These are phyloP conservation scores for Apiospora marii DNA, from an alignment of 2,329 filamentous ascomycete species.

Conservation along the genomic window DNA sequence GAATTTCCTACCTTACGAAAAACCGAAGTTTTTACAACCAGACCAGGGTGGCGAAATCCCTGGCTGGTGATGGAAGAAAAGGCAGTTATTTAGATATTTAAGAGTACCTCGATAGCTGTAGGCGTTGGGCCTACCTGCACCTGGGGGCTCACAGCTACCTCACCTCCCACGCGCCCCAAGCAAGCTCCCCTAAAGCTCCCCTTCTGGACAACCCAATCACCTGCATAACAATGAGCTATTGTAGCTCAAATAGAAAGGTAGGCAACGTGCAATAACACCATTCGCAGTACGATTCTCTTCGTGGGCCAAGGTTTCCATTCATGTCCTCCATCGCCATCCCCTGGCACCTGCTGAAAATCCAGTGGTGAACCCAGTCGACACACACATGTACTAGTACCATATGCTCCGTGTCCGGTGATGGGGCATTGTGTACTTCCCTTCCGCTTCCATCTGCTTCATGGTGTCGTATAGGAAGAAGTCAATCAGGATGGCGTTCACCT, in stretches of 20 bases:
- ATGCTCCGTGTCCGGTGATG: constrained; percentile 93
- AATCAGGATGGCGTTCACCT: constrained; percentile 88
- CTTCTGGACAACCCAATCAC: not conserved
- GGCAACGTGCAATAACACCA: not conserved
- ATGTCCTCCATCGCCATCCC: not conserved
- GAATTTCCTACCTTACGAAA: constrained; percentile 17
- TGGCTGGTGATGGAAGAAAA: not conserved
- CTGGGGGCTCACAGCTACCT: not conserved
- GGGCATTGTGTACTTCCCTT: constrained; percentile 69
- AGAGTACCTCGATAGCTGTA: not conserved
- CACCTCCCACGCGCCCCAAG: not conserved
- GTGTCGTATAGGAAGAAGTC: constrained; percentile 98
- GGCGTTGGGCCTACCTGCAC: not conserved
- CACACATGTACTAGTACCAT: constrained; percentile 73
- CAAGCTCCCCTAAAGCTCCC: not conserved
- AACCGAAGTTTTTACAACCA: constrained; percentile 3
- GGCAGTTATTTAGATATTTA: constrained; percentile 5
- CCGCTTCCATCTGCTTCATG: constrained; percentile 82
- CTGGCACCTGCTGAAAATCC: not conserved
- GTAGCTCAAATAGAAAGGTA: not conserved
- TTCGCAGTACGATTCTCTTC: not conserved
- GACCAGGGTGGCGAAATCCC: not conserved
- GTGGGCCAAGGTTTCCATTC: not conserved
- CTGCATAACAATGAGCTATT: not conserved
- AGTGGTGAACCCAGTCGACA: not conserved